Evolutionary conservation across 108 stramenopile species (phyloP).

Genomic region (Nitzschia sp.): DNA sequence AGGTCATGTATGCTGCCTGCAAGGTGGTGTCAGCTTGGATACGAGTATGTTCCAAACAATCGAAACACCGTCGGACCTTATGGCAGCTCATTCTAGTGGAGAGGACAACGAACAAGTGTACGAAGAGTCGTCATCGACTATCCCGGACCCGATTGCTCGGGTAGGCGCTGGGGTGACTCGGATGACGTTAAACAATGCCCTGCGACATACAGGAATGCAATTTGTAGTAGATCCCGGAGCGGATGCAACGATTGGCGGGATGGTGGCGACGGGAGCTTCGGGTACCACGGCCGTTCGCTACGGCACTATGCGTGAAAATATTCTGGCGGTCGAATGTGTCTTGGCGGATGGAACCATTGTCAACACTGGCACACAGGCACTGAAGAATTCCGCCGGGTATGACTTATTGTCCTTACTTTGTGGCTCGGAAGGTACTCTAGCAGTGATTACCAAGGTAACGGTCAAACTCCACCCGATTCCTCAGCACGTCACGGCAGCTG

Average conservation of each 20-base stretch:
- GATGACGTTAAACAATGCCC: constrained; percentile 67
- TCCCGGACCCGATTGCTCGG: constrained; percentile 59
- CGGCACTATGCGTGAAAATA: constrained; percentile 94
- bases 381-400: constrained; percentile 90
- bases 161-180: constrained; percentile 80
- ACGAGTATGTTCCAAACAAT: constrained; percentile 55
- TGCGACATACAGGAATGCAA: constrained; percentile 81
- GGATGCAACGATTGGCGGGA: constrained; percentile 93
- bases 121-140: constrained; percentile 6
- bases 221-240: constrained; percentile 97
- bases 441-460: constrained; percentile 85
- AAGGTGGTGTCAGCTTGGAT: constrained; percentile 68
- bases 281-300: constrained; percentile 96
- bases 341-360: constrained; percentile 64
- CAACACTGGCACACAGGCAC: constrained; percentile 58
- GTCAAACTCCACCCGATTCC: constrained; percentile 88
- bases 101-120: constrained; percentile 23
- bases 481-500: constrained; percentile 63
- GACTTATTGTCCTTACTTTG: constrained; percentile 81
- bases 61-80: constrained; percentile 16
- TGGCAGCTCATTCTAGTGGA: background rate
- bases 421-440: constrained; percentile 85
- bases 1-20: constrained; percentile 78
- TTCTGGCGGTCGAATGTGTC: constrained; percentile 80
- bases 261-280: constrained; percentile 81